Evolutionary conservation across 1,284 basidiomycete genomes (phyloP), one percentile per base, ranked within the genome.

Genomic region (Omphalotus olearius): DNA sequence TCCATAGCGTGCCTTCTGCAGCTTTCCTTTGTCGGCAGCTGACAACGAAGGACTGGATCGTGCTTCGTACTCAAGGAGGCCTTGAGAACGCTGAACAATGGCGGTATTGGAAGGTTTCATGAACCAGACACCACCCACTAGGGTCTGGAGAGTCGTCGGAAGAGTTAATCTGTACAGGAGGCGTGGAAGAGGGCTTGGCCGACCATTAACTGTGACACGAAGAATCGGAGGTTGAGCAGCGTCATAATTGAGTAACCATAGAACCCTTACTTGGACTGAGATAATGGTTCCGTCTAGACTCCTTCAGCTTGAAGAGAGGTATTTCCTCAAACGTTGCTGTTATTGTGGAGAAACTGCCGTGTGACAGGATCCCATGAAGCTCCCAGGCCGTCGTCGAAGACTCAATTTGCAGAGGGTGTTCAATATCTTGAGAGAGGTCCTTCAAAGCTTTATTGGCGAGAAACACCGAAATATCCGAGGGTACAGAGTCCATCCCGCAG

Each of bases 51-150:
- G 5, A 23, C 3, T 23, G 59, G 17, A 53, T 59, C 51, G 52
- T 51, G 60, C 71, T 23, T 69, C 61, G 18, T 66, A 44, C 54
- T 86, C 77, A 45, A 83, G 75, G 26, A 95, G 72, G 10, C 84
- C 90, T 73, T 84, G 90, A 18, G 90, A 84, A 50, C 93, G 82
- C 57, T 91, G 83, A 35, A 93, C 88, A 28, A 92, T 68, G 16
- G 81, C 69, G 30, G 75, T 72, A 63, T 96, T 91, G 43, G 75
- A 62, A 1, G 70, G 56, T 11, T 71, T 67, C 82, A 94, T 90
- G 40, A 84, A 60, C 65, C 77, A 90, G 56, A 79, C 71, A 0
- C 70, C 72, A 26, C 89, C 91, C 52, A 74, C 71, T 13, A 78
- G 60, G 1, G 67, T 56, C 40, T 53, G 51, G 41, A 60, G 62